Evolutionary conservation across 2,329 filamentous ascomycete genomes (phyloP), one percentile per base, ranked within the genome.

Genomic region (Thelonectria rubi): DNA sequence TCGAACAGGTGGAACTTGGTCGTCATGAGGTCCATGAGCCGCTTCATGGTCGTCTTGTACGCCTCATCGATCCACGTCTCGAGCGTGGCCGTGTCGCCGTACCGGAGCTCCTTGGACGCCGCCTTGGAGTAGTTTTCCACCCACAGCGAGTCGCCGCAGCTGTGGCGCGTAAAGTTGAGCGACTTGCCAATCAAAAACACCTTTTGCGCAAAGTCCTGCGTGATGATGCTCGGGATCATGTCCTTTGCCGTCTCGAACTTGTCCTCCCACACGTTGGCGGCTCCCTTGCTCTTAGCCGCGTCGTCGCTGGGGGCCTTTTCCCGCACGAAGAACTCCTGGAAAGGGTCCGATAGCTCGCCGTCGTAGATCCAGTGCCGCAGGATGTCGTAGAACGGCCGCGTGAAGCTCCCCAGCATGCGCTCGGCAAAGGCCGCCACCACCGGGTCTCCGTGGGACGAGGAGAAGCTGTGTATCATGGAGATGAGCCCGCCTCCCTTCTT

Each of bases 181-280:
- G 94, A 97, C 77, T 99, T 99, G 58, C 95, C 95, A 69, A 99
- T 99, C 8, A 99, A 81, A 71, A 98, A 98, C 6, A 99, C 92
- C 74, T 97, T 97, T 69, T 95, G 92, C 0, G 95, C 93, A 78
- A 99, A 97, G 63, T 97, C 94, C 46, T 91, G 85, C 0, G 93
- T 96, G 69, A 97, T 93, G 72, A 98, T 98, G 43, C 90, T 94
- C 0, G 95, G 95, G 21, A 97, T 89, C 91, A 97, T 95, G 49
- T 86, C 84, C 60, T 91, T 85, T 69, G 92, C 89, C 40, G 97
- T 84, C 72, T 92, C 91, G 78, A 97, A 99, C 75, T 98, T 98
- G 77, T 97, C 93, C 76, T 98, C 94, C 95, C 95, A 99, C 2
- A 98, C 94, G 67, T 94, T 97, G 39, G 91, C 94, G 15, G 92